These are phyloP conservation scores for Colletotrichum acutatum DNA, from an alignment of 2,329 filamentous ascomycete species.

Conservation along the genomic window DNA sequence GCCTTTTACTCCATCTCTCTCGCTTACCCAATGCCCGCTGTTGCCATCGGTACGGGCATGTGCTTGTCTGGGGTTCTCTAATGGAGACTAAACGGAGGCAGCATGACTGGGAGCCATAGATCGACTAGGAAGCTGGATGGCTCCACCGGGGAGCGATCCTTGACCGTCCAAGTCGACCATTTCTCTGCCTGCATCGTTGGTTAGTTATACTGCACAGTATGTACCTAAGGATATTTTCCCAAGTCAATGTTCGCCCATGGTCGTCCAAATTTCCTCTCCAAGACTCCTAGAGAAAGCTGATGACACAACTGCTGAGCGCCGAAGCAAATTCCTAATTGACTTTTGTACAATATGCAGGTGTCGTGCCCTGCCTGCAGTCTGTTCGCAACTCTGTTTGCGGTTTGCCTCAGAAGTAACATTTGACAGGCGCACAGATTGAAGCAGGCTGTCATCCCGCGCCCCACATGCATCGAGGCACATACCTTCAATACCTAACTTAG, in stretches of 20 bases:
- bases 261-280: not conserved
- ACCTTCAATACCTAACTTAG: not conserved
- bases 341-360: not conserved
- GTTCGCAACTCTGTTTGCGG: not conserved
- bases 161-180: not conserved
- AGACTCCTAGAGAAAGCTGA: not conserved
- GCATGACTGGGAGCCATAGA: not conserved
- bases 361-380: not conserved
- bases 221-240: not conserved
- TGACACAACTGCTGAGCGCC: not conserved
- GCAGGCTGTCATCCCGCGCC: not conserved
- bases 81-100: not conserved
- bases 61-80: slow-evolving; percentile 21
- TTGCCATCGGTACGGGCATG: slow-evolving; percentile 14
- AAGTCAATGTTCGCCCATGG: not conserved
- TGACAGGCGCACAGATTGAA: not conserved
- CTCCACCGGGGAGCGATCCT: not conserved
- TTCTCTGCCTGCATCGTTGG: not conserved
- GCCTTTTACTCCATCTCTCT: not conserved
- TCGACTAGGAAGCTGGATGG: slow-evolving; percentile 1
- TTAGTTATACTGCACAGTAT: no score
- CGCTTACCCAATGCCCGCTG: not conserved
- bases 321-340: not conserved
- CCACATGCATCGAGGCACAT: not conserved
- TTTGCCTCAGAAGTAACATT: not conserved